phyloP scores from a whole-genome alignment of 2,329 filamentous ascomycete species.

The Xylariaceae sp. region DNA sequence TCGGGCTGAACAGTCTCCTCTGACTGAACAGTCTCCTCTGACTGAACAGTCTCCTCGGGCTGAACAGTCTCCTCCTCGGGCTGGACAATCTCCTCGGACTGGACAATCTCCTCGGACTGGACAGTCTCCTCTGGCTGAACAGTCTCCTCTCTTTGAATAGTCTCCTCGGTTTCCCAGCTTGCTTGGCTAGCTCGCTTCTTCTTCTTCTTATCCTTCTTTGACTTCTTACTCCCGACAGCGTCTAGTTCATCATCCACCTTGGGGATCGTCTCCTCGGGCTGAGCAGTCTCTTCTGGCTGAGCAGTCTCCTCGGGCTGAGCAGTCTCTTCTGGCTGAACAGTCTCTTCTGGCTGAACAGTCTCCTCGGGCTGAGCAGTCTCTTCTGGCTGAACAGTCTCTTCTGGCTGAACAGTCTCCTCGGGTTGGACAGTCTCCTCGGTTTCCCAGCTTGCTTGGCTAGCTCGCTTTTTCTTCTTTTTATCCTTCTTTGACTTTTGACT shows the following conservation, averaged over 20 bases:
- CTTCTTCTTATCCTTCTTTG: conserved; percentile 49
- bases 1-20: conserved; percentile 23
- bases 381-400: conserved; percentile 20
- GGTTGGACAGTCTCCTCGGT: conserved; percentile 6
- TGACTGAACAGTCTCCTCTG: conserved; percentile 13
- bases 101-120: conserved; percentile 15
- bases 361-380: conserved; percentile 2
- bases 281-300: conserved; percentile 17
- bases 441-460: conserved; percentile 36
- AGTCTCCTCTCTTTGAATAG: conserved; percentile 3
- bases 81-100: too few relatives aligned
- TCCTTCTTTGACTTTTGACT: conserved; percentile 47
- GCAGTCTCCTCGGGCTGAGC: conserved; percentile 6
- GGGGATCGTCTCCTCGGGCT: conserved; percentile 23
- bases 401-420: conserved; percentile 6
- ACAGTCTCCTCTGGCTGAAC: conserved; percentile 7
- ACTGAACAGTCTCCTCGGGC: background rate
- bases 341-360: too few relatives aligned
- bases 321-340: background rate
- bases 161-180: conserved; percentile 31
- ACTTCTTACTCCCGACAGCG: conserved; percentile 39
- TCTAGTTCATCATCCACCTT: conserved; percentile 28
- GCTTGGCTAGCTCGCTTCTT: conserved; percentile 40
- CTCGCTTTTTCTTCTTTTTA: conserved; percentile 47
- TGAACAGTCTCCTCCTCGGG: too few relatives aligned